These are phyloP conservation scores for Yamadazyma sp. DNA, from an alignment of 805 yeast species.

Conservation along the genomic window DNA sequence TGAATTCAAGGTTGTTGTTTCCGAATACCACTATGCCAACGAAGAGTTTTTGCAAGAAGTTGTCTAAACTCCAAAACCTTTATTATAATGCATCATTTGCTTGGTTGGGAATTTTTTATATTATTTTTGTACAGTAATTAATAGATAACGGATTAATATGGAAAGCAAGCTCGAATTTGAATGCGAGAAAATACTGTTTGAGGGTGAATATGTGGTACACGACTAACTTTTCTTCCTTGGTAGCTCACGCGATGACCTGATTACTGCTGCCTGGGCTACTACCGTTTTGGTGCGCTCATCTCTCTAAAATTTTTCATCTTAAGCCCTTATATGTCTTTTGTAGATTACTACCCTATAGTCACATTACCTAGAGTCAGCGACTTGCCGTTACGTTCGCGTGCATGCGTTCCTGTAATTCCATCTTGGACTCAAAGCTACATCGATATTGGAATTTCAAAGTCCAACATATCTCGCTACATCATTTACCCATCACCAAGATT, in stretches of 20 bases:
- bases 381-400: conserved; percentile 23
- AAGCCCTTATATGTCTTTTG: conserved; percentile 14
- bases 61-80: no score
- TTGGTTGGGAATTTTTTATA: conserved; percentile 1
- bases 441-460: conserved; percentile 55
- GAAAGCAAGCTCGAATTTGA: no score
- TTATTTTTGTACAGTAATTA: conserved; percentile 1
- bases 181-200: no score
- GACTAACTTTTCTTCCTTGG: no score
- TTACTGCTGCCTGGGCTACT: not conserved
- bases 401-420: conserved; percentile 21
- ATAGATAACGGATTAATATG: conserved; percentile 3
- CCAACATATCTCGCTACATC: conserved; percentile 50
- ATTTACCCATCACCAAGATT: conserved; percentile 58
- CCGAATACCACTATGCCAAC: conserved; percentile 44
- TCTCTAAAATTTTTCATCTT: conserved; percentile 11
- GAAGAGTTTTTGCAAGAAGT: conserved; percentile 35
- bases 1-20: conserved; percentile 42
- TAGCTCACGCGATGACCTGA: no score
- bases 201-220: no score
- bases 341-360: conserved; percentile 31
- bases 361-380: conserved; percentile 37
- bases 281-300: conserved; percentile 6
- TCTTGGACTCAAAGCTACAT: conserved; percentile 30
- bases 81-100: no score